Evolutionary conservation across 2,329 filamentous ascomycete genomes (phyloP), one percentile per base, ranked within the genome.

Genomic region (Penicillium sp.): DNA sequence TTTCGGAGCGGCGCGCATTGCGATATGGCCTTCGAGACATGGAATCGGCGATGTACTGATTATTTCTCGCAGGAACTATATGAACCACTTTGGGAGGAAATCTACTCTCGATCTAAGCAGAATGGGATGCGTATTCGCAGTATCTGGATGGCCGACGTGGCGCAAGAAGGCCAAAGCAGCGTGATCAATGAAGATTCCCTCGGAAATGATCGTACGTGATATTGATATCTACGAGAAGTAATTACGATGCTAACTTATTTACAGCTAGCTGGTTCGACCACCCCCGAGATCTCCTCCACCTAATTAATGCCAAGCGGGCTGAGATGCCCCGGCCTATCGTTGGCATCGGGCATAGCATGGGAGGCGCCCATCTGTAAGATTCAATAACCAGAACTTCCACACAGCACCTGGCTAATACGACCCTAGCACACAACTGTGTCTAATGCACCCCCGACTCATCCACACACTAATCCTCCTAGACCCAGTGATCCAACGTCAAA

Each of bases 61-160:
- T 6, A 16, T 31, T 37, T 39, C 20, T 11, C 4, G 14, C 60
- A 92, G 89, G 93, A 97, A 79, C 76, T 97, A 2, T 97, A 97
- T 69, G 92, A 97, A 67, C 89, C 93, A 0, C 78, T 97, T 0
- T 97, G 92, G 89, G 90, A 93, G 57, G 90, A 96, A 50, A 78
- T 97, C 2, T 79, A 89, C 63, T 74, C 79, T 18, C 77, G 80
- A 18, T 78, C 86, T 6, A 81, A 82, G 61, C 70, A 74, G 14
- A 77, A 81, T 54, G 86, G 85, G 18, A 84, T 95, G 65, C 80
- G 82, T 2, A 90, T 97, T 65, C 84, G 90, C 55, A 81, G 84
- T 59, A 92, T 97, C 64, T 96, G 90, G 89, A 94, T 96, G 65
- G 87, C 90, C 59, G 93, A 97, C 75, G 85, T 89, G n/a, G 86